Evolutionary conservation across 352 stramenopile genomes (phyloP), one percentile per base, ranked within the genome.

Genomic region (Bremia lactucae): DNA sequence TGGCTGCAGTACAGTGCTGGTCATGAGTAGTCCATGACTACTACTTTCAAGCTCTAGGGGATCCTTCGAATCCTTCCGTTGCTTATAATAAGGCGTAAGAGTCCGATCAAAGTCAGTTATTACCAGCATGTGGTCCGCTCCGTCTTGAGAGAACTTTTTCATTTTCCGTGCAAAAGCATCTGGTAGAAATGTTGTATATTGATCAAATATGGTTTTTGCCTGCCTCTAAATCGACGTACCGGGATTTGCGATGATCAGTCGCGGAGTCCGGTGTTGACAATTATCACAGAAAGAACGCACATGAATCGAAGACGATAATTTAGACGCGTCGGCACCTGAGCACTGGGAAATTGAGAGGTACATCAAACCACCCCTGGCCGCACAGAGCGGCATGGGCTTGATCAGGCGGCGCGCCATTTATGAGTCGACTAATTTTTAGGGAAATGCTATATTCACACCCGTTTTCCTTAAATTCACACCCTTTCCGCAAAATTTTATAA

Each of bases 21-120:
- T 50, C 56, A 65, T 52, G n/a, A 65, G 43, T n/a, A 65, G 42
- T 13, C 56, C 56, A 16, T 65, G 56, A 16, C 41, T 62, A 20
- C 51, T 65, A 16, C 23, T 59, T 33, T 67, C 57, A 31, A 60
- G 57, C 14, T 55, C 42, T 6, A 57, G 31, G 4, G 42, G 42
- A 2, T 20, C 23, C 18, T 48, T 49, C 1, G 36, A n/a, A 9
- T 50, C 46, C 3, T 13, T 47, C 11, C 22, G 21, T 22, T 45
- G 43, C 48, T 63, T 67, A 46, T 55, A 73, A 42, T 60, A 70
- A 31, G 70, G 63, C 36, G 75, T 85, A 26, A 87, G 48, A 23
- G 72, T 88, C 37, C 75, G 69, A 49, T 88, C 76, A 49, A 88
- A 88, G 34, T 88, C 75, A 22, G 72, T 58, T 33, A 88, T 84